Base-by-base conservation (phyloP, 176 grass and related monocot species). In the Neostapfia colusana region DNA sequence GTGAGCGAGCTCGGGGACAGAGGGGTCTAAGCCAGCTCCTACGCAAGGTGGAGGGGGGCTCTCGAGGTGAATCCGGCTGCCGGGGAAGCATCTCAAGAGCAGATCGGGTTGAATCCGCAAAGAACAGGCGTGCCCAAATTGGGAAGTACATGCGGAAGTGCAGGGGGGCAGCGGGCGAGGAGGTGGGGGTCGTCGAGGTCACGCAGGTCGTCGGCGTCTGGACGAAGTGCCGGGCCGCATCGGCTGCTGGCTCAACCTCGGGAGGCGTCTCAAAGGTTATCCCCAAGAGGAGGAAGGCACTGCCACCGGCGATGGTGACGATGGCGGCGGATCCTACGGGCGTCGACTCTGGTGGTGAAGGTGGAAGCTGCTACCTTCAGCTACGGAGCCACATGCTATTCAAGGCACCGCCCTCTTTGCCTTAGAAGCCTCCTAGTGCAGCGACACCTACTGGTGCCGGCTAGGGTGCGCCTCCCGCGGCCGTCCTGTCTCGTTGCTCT, bases 81-180 rank as follows among this genome's bases (percentile, higher is more conserved):
- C n/a, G n/a, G n/a, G n/a, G n/a, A n/a, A n/a, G n/a, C n/a, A n/a
- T n/a, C n/a, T n/a, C n/a, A n/a, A n/a, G n/a, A n/a, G n/a, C n/a
- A n/a, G n/a, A n/a, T n/a, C n/a, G n/a, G n/a, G n/a, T n/a, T n/a
- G n/a, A n/a, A n/a, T n/a, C n/a, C n/a, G n/a, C n/a, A n/a, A n/a
- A n/a, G n/a, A n/a, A n/a, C n/a, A n/a, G 18, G 79, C 45, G 73
- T 39, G 48, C 24, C 46, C 37, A 5, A 43, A 92, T 96, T 89
- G 86, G 87, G 50, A 92, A 87, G 84, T 96, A 89, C 89, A 86
- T 92, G 84, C 79, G 86, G 45, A 96, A 95, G 77, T 91, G 81
- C 77, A 91, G 62, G 79, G 79, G 83, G 18, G 69, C 43, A 21
- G 55, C 49, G 43, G 83, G 79, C 4, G 87, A 55, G 41, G 83